Evolutionary conservation across 2,329 filamentous ascomycete genomes (phyloP), one percentile per base, ranked within the genome.

Genomic region (Colletotrichum zoysiae): DNA sequence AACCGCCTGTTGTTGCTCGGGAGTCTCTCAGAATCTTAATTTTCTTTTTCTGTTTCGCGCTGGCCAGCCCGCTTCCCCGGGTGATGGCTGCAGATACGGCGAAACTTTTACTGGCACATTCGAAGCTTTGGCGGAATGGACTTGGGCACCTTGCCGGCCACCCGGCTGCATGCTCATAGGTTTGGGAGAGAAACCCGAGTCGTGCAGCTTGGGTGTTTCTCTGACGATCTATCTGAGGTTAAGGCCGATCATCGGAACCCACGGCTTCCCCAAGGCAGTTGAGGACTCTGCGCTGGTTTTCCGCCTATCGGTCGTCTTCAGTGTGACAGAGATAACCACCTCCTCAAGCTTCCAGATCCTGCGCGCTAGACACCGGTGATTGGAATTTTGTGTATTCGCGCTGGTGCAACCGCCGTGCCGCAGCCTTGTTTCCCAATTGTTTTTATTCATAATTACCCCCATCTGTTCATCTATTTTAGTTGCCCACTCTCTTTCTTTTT

Each of bases 231-330:
- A 57, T 58, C 26, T 51, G 33, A 35, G 33, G 42, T 62, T 50
- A 42, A 62, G 42, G 50, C 18, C n/a, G 57, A 70, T 62, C 50
- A 44, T 61, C 57, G 35, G n/a, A 11, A 20, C 26, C 51, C 50
- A 35, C 26, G 48, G 58, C 16, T 14, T 56, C 18, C 40, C 50
- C 30, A 23, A n/a, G 6, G 42, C n/a, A 33, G 26, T n/a, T n/a
- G 26, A 48, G 4, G 40, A 56, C 38, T 18, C 48, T 61, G n/a
- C 51, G 51, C 20, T 23, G 60, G 5, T 6, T 33, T 69, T 48
- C 23, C 35, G 26, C 23, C 26, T 26, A 38, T 59, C 26, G 26
- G 4, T 38, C 38, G 48, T 61, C n/a, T n/a, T 26, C 30, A 14
- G 44, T n/a, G 50, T 64, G 42, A 50, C 59, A 33, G 42, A 18